These are phyloP conservation scores for Podochytrium sp. DNA, from an alignment of 192 early-diverging fungal genomes.

Conservation along the genomic window DNA sequence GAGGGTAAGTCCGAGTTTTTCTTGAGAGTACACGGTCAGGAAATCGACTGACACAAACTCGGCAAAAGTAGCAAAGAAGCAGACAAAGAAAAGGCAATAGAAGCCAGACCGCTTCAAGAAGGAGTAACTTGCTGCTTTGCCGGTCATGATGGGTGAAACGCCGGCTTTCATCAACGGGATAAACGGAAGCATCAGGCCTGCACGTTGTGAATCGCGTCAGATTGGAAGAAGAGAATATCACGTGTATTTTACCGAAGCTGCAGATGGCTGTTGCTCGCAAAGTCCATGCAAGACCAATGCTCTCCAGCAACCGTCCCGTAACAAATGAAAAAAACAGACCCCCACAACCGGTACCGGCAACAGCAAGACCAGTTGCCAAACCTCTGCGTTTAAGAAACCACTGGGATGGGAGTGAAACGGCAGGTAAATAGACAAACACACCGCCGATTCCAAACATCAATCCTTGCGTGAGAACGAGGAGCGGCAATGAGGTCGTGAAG, in stretches of 20 bases:
- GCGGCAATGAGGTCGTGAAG: constrained; percentile 21
- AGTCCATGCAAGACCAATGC: constrained; percentile 65
- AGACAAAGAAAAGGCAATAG: constrained; percentile 14
- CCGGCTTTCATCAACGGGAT: constrained; percentile 14
- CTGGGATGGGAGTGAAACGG: constrained; percentile 65
- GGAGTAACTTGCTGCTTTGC: constrained; percentile 24
- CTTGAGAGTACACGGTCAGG: neutral
- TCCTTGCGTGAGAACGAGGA: constrained; percentile 31
- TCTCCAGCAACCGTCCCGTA: constrained; percentile 60
- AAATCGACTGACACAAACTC: constrained; percentile 17
- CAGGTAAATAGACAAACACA: constrained; percentile 67
- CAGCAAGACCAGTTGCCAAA: constrained; percentile 72
- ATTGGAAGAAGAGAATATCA: neutral
- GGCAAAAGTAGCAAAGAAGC: constrained; percentile 42
- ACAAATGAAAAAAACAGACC: constrained; percentile 69
- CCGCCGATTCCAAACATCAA: constrained; percentile 75
- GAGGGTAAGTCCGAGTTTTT: neutral
- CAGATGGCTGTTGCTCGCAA: constrained; percentile 67
- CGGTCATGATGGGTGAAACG: neutral
- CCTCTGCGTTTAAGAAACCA: constrained; percentile 72
- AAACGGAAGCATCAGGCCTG: constrained; percentile 39
- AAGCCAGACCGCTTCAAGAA: constrained; percentile 9
- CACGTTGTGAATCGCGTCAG: neutral
- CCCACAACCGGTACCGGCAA: constrained; percentile 74
- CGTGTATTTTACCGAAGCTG: neutral